A percentile compares a stretch with the other conserved stretches of the same genome.
Evolutionary conservation across 2,329 filamentous ascomycete genomes (phyloP).

Genomic region (Botrytis byssoidea): DNA sequence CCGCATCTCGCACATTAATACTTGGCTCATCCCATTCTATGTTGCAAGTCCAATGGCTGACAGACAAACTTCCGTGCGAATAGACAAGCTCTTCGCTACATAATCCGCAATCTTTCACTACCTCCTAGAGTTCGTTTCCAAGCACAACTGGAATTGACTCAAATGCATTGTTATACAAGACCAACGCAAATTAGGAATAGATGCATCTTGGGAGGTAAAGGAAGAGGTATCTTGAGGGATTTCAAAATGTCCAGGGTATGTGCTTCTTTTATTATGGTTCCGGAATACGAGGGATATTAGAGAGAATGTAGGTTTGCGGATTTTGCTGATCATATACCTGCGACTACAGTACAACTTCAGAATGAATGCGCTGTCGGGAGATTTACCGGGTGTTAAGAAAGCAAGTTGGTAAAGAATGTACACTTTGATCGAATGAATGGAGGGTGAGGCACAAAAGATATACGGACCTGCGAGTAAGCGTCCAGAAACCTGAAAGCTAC

Average conservation of each 20-base stretch:
- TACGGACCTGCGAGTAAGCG: constrained; percentile 3
- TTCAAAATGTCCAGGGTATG: constrained; percentile 90
- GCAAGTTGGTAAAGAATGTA: constrained; percentile 76
- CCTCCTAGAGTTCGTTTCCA: constrained; percentile 79
- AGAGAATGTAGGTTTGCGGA: neutral
- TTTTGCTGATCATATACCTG: constrained; percentile 7
- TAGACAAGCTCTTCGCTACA: constrained; percentile 90
- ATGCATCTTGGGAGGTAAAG: constrained; percentile 89
- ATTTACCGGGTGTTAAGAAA: constrained; percentile 89
- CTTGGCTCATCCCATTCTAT: neutral
- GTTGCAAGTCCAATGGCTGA: constrained; percentile 11
- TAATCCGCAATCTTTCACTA: constrained; percentile 89
- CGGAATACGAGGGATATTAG: neutral
- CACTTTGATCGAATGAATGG: neutral
- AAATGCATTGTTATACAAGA: constrained; percentile 96
- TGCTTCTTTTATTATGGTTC: constrained; percentile 28
- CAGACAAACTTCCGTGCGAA: constrained; percentile 6
- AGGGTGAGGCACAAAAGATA: neutral
- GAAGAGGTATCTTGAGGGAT: constrained; percentile 84
- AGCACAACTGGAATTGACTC: constrained; percentile 86
- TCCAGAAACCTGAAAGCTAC: neutral
- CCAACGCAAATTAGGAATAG: constrained; percentile 92
- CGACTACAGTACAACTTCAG: constrained; percentile 80
- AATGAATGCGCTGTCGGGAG: constrained; percentile 79
- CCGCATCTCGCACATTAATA: neutral